phyloP scores from a whole-genome alignment of 2,329 filamentous ascomycete species.

The Cladobotryum mycophilum region DNA sequence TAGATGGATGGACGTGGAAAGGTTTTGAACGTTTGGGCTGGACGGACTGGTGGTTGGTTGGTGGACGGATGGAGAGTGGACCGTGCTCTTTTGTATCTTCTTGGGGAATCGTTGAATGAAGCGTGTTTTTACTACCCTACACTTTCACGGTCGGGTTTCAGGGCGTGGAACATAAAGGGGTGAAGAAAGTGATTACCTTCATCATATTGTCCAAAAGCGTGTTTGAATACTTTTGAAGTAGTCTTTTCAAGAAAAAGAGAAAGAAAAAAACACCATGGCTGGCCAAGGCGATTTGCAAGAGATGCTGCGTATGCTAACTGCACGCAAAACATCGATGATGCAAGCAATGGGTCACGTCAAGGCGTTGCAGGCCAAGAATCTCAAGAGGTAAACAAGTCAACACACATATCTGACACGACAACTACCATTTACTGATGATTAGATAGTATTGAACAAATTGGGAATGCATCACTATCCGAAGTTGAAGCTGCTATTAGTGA shows the following conservation, averaged over 20 bases:
- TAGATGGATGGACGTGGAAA: too few species aligned
- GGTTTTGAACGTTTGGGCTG: too few species aligned
- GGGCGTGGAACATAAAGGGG: background rate
- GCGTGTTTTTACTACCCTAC: conserved; percentile 5
- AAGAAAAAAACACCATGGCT: conserved; percentile 35
- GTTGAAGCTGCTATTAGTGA: conserved; percentile 44
- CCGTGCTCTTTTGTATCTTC: too few species aligned
- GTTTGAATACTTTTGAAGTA: too few species aligned
- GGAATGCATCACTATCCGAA: conserved; percentile 38
- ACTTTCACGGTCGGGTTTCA: conserved; percentile 2
- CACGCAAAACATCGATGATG: conserved; percentile 53
- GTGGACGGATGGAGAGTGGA: too few species aligned
- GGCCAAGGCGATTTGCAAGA: conserved; percentile 55
- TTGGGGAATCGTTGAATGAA: background rate
- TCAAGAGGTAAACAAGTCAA: conserved; percentile 44
- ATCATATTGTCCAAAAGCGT: too few species aligned
- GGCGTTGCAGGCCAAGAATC: conserved; percentile 46
- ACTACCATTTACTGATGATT: background rate
- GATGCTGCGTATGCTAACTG: conserved; percentile 53
- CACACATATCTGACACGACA: background rate
- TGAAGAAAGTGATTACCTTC: too few species aligned
- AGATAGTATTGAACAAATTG: conserved; percentile 48
- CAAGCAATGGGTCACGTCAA: conserved; percentile 54
- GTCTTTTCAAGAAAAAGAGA: too few species aligned
- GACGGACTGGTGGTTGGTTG: too few species aligned